phyloP scores from a whole-genome alignment of 1,284 basidiomycete genomes.

The Cronartium ribicola region DNA sequence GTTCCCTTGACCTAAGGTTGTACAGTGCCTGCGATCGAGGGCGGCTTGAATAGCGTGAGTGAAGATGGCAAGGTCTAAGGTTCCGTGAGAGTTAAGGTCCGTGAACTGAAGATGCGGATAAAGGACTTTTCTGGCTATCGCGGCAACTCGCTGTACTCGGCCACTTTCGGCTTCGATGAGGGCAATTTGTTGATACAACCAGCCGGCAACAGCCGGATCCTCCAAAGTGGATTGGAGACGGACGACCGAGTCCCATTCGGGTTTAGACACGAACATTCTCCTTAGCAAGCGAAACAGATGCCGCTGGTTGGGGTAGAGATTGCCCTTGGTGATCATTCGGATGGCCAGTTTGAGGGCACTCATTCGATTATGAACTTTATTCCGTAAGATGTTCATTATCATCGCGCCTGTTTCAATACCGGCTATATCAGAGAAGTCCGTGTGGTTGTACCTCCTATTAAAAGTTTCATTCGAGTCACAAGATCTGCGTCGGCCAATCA shows the following conservation, averaged over 20 bases:
- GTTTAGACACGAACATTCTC: constrained; percentile 37
- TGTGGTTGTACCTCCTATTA: neutral
- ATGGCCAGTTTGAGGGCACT: constrained; percentile 31
- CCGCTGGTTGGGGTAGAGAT: constrained; percentile 25
- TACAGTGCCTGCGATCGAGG: neutral
- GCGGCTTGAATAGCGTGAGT: constrained; percentile 32
- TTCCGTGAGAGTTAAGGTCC: neutral
- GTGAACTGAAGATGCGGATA: constrained; percentile 6
- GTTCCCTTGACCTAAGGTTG: neutral
- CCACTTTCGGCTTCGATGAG: constrained; percentile 37
- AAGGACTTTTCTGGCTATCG: constrained; percentile 8
- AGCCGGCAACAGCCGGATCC: constrained; percentile 8
- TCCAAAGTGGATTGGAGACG: constrained; percentile 5
- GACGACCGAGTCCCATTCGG: constrained; percentile 35
- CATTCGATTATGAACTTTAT: constrained; percentile 27
- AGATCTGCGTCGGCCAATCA: constrained; percentile 13
- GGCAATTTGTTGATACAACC: constrained; percentile 22
- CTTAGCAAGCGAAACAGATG: constrained; percentile 15
- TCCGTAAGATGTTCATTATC: constrained; percentile 35
- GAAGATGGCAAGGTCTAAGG: constrained; percentile 10
- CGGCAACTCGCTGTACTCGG: constrained; percentile 18
- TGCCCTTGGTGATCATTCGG: constrained; percentile 37
- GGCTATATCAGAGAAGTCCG: constrained; percentile 1
- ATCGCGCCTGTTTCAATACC: constrained; percentile 23
- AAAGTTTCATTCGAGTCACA: neutral